Percentiles rank a stretch among this genome's conserved stretches.
These are phyloP conservation scores for Pythium phragmiticola DNA, from an alignment of 352 stramenopile genomes.

Conservation along the genomic window DNA sequence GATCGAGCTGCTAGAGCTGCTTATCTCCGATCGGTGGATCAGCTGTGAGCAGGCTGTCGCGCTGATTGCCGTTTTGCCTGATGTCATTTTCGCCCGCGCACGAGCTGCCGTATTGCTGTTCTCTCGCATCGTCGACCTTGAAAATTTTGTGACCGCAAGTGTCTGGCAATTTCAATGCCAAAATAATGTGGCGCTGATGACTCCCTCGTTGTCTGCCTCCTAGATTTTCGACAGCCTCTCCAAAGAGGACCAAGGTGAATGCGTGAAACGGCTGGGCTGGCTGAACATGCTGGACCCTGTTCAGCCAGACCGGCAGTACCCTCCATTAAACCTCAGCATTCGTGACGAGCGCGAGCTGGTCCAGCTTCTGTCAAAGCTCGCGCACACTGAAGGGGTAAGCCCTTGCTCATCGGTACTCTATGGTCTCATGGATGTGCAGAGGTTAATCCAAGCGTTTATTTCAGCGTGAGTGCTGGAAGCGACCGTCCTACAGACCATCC, in stretches of 20 bases:
- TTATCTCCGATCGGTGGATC: constrained; percentile 53
- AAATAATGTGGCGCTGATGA: background rate
- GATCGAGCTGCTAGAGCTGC: constrained; percentile 47
- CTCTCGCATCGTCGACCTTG: constrained; percentile 64
- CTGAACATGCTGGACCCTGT: constrained; percentile 83
- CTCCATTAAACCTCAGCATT: constrained; percentile 61
- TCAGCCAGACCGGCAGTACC: constrained; percentile 75
- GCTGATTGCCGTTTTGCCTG: constrained; percentile 44
- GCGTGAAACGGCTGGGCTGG: constrained; percentile 70
- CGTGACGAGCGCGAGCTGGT: constrained; percentile 77
- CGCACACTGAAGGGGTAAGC: constrained; percentile 58
- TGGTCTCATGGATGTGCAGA: background rate
- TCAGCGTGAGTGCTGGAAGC: constrained; percentile 24
- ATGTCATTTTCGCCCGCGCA: constrained; percentile 46
- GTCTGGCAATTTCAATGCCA: background rate
- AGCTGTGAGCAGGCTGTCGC: constrained; percentile 42
- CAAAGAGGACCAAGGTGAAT: constrained; percentile 53
- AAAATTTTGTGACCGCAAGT: constrained; percentile 67
- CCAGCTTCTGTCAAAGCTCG: constrained; percentile 74
- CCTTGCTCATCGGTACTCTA: background rate
- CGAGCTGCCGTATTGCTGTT: constrained; percentile 60
- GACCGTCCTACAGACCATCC: constrained; percentile 18
- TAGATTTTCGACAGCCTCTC: constrained; percentile 56
- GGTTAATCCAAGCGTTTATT: background rate
- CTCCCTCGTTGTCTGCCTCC: background rate